Evolutionary conservation across 192 early-diverging fungal genomes (phyloP).

Genomic region (Podila epigama): DNA sequence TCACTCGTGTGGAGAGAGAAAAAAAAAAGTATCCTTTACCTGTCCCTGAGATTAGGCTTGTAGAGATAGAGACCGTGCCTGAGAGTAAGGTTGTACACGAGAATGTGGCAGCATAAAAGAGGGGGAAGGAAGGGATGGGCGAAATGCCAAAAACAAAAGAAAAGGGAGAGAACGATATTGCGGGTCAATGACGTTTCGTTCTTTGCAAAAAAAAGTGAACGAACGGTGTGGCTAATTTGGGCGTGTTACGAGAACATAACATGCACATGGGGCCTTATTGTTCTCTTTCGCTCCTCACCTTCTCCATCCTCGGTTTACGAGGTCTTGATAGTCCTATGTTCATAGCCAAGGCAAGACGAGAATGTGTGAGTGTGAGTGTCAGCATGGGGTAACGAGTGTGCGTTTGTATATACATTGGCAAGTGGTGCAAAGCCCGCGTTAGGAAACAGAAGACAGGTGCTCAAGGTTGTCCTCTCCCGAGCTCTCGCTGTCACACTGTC

Average conservation of each 20-base stretch:
- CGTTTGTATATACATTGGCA: too few relatives aligned
- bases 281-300: conserved; percentile 5
- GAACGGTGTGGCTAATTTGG: too few relatives aligned
- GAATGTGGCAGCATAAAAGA: background rate
- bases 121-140: background rate
- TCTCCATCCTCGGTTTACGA: conserved; percentile 37
- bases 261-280: background rate
- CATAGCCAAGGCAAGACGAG: background rate
- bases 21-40: conserved; percentile 13
- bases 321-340: conserved; percentile 38
- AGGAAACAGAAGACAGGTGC: too few relatives aligned
- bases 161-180: too few relatives aligned
- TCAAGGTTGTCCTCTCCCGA: too few relatives aligned
- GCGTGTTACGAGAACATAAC: too few relatives aligned
- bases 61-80: conserved; percentile 46
- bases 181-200: too few relatives aligned
- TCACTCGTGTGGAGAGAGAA: too few relatives aligned
- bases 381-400: too few relatives aligned
- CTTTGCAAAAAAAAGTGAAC: too few relatives aligned
- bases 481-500: too few relatives aligned
- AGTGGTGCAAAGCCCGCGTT: too few relatives aligned
- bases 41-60: conserved; percentile 44
- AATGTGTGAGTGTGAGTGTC: background rate
- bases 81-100: background rate
- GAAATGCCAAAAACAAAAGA: background rate